Percentiles rank a stretch among this genome's conserved stretches.
These are phyloP conservation scores for Metschnikowia continentalis DNA, from an alignment of 805 yeast genomes.

Conservation along the genomic window DNA sequence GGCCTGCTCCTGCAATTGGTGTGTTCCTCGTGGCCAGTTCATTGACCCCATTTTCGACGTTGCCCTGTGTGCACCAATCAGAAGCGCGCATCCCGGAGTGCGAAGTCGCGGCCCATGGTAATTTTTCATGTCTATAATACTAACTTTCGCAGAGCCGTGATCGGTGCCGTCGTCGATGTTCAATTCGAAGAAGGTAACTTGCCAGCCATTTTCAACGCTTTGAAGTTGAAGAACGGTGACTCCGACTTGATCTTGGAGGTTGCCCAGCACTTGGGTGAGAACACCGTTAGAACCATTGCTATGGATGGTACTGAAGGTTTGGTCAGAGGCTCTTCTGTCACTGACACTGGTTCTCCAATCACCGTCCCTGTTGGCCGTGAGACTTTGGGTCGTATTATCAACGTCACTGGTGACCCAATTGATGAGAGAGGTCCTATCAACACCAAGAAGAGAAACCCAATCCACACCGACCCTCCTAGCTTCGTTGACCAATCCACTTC, in stretches of 20 bases:
- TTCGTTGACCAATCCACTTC: constrained; percentile 96
- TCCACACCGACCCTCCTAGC: constrained; percentile 96
- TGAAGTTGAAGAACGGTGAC: constrained; percentile 76
- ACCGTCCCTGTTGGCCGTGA: constrained; percentile 99
- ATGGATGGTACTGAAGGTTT: constrained; percentile 99
- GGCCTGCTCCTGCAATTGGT: not conserved
- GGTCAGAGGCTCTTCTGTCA: constrained; percentile 90
- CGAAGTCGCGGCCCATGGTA: constrained; percentile 3
- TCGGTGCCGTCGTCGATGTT: constrained; percentile 99
- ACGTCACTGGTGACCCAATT: constrained; percentile 98
- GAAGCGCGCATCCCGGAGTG: constrained; percentile 7
- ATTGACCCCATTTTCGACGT: not conserved
- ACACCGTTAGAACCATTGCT: constrained; percentile 99
- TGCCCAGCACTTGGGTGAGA: constrained; percentile 99
- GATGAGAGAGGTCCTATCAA: constrained; percentile 99
- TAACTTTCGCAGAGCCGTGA: constrained; percentile 71
- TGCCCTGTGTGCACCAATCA: constrained; percentile 5
- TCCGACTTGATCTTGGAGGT: constrained; percentile 92
- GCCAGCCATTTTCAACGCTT: constrained; percentile 96
- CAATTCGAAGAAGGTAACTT: constrained; percentile 96
- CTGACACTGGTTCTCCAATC: constrained; percentile 97
- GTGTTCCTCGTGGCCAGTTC: too few relatives aligned
- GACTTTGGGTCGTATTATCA: constrained; percentile 96
- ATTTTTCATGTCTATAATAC: constrained; percentile 19
- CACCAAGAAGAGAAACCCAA: constrained; percentile 90